phyloP scores from a whole-genome alignment of 2,329 filamentous ascomycete genomes.

The Xylaria polymorpha region DNA sequence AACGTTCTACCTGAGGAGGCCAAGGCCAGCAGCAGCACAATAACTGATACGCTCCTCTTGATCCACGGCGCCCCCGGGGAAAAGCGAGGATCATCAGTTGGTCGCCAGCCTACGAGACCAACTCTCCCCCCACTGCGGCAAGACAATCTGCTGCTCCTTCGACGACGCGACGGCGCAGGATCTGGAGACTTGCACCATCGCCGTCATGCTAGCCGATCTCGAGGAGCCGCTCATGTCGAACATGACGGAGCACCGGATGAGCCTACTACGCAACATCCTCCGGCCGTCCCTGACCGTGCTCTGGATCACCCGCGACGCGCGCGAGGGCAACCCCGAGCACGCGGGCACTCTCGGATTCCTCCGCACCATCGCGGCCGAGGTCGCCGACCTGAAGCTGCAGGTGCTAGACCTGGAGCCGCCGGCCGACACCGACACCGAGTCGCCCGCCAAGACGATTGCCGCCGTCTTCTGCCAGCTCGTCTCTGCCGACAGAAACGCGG shows the following conservation, averaged over 20 bases:
- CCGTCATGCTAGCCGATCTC: conserved; percentile 54
- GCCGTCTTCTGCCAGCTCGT: conserved; percentile 39
- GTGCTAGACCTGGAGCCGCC: conserved; percentile 45
- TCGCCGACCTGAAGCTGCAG: conserved; percentile 46
- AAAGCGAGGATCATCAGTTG: conserved; percentile 38
- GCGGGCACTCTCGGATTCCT: conserved; percentile 49
- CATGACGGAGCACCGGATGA: conserved; percentile 51
- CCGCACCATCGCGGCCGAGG: conserved; percentile 49
- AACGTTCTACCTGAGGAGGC: conserved; percentile 4
- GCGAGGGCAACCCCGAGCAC: conserved; percentile 43
- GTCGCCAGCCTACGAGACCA: conserved; percentile 36
- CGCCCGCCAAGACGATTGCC: conserved; percentile 34
- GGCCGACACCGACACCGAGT: conserved; percentile 7
- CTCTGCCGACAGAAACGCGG: neutral
- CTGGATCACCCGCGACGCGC: conserved; percentile 45
- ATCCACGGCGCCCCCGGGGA: conserved; percentile 45
- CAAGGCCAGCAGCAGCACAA: neutral
- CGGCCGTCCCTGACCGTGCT: conserved; percentile 42
- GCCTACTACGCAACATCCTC: conserved; percentile 43
- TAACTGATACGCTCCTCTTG: conserved; percentile 49
- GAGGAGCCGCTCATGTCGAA: conserved; percentile 51
- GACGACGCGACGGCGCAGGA: conserved; percentile 44
- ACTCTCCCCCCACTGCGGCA: conserved; percentile 42
- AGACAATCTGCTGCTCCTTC: conserved; percentile 43
- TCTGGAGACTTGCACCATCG: conserved; percentile 46